Conservation (phyloP, 2,329 filamentous ascomycete species). For the Trichoderma breve region DNA sequence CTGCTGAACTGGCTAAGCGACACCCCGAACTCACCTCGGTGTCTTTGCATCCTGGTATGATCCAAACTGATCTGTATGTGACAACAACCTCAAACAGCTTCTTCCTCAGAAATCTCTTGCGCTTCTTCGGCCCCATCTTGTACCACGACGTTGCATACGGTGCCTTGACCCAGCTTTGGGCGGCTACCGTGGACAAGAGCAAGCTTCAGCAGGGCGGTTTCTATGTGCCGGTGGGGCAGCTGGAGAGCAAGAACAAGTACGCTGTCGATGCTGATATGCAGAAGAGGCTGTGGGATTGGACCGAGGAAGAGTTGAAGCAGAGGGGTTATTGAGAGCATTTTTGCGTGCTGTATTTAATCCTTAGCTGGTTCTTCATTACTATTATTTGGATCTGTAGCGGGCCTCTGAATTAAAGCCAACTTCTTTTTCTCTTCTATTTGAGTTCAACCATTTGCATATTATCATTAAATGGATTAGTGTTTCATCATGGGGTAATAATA, state of each 20-base stretch:
- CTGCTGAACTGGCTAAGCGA: constrained; percentile 44
- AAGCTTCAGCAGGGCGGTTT: neutral
- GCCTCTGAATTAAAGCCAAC: neutral
- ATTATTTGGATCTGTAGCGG: neutral
- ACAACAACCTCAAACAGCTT: neutral
- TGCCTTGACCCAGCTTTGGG: constrained; percentile 10
- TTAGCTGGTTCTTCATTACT: neutral
- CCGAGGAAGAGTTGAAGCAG: constrained; percentile 6
- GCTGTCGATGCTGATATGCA: neutral
- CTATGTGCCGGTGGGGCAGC: neutral
- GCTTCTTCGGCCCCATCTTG: neutral
- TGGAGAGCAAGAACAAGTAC: neutral
- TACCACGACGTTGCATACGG: constrained; percentile 3
- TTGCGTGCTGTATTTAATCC: neutral
- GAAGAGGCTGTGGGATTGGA: constrained; percentile 9
- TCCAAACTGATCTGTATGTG: constrained; percentile 30
- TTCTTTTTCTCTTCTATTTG: neutral
- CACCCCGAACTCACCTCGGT: constrained; percentile 43
- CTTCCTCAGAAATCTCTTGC: neutral
- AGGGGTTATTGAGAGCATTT: neutral
- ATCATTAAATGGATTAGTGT: neutral
- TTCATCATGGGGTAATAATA: neutral
- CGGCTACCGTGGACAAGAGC: neutral
- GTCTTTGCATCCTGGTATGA: constrained; percentile 49
- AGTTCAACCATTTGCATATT: neutral